A percentile compares a stretch with the other conserved stretches of the same genome.
phyloP scores from a whole-genome alignment of 768 basidiomycete species.

The Tubosaeta sp. region DNA sequence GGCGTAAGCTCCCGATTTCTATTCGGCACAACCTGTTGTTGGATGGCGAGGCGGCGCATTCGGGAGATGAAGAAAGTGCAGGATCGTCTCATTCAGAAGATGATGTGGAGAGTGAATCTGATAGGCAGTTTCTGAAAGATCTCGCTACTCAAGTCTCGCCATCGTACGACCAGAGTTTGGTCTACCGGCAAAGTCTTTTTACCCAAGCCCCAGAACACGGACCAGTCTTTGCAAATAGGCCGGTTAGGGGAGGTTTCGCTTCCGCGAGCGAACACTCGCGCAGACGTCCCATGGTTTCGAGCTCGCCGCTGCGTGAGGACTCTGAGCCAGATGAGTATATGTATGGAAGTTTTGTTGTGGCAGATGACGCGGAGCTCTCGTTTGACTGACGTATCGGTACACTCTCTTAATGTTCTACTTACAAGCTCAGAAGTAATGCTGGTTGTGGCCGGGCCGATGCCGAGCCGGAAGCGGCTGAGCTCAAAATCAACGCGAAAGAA shows the following conservation, averaged over 20 bases:
- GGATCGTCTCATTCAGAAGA: conserved; percentile 56
- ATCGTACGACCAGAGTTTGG: conserved; percentile 68
- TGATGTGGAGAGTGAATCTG: conserved; percentile 57
- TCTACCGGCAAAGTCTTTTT: conserved; percentile 68
- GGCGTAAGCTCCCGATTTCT: conserved; percentile 27
- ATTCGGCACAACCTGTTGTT: conserved; percentile 45
- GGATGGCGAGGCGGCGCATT: conserved; percentile 71
- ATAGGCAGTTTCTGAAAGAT: conserved; percentile 62
- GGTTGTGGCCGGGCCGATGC: neutral
- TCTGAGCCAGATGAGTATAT: conserved; percentile 61
- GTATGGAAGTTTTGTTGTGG: conserved; percentile 76
- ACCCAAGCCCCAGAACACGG: conserved; percentile 53
- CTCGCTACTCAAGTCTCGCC: conserved; percentile 63
- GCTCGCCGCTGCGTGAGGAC: conserved; percentile 55
- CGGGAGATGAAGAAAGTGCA: conserved; percentile 72
- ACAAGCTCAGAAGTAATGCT: neutral
- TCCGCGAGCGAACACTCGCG: conserved; percentile 31
- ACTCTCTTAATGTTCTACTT: conserved; percentile 2
- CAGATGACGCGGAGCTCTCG: conserved; percentile 68
- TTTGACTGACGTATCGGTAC: conserved; percentile 28
- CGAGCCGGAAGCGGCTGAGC: conserved; percentile 14
- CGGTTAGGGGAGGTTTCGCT: conserved; percentile 40
- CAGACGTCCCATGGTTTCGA: conserved; percentile 39
- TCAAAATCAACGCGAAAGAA: neutral
- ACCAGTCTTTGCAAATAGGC: conserved; percentile 55